Conservation (phyloP, 345 rosid species). For the Salix dunnii region DNA sequence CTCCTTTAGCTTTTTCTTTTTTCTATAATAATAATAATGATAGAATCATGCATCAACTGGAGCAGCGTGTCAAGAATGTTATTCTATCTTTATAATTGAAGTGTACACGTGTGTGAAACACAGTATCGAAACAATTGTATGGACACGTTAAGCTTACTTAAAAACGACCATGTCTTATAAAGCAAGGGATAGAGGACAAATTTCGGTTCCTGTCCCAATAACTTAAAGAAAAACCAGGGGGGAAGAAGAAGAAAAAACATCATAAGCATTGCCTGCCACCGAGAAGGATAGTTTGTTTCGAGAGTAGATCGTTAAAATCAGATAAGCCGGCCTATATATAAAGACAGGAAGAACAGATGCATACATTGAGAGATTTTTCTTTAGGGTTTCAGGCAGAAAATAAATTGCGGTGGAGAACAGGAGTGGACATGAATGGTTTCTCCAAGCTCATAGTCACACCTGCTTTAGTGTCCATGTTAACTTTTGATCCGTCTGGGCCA, state of each 20-base stretch:
- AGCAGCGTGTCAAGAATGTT: neutral
- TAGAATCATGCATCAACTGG: no score
- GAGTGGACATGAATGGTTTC: neutral
- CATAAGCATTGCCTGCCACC: neutral
- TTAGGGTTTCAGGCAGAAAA: neutral
- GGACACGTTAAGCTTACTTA: neutral
- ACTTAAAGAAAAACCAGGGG: neutral
- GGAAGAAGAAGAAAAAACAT: neutral
- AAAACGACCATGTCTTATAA: neutral
- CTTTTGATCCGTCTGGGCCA: neutral
- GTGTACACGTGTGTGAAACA: neutral
- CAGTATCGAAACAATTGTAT: neutral
- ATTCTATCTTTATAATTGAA: neutral
- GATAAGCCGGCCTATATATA: neutral
- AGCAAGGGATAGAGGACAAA: neutral
- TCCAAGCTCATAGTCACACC: neutral
- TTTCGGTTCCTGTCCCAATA: neutral
- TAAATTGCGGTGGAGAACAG: slow-evolving; percentile 1
- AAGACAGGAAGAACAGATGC: neutral
- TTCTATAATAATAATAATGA: no score
- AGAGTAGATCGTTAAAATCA: neutral
- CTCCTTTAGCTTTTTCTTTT: no score
- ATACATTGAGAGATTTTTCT: neutral
- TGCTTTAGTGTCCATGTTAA: neutral
- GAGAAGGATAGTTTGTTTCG: neutral